phyloP scores from a whole-genome alignment of 2,329 filamentous ascomycete genomes.

The Ophiosphaerella herpotricha region DNA sequence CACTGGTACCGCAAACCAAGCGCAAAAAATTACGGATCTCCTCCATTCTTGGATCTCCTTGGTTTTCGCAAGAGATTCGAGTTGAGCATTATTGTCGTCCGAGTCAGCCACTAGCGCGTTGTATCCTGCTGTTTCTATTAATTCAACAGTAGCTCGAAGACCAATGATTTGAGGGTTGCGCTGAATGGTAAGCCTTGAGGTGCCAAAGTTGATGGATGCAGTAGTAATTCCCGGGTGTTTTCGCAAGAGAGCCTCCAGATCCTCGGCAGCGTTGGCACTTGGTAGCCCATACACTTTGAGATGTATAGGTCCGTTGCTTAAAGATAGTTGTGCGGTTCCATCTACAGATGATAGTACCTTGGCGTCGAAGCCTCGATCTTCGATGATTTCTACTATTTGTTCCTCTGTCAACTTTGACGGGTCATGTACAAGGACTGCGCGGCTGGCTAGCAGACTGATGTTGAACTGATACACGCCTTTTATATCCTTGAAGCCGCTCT shows the following conservation, averaged over 20 bases:
- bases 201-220: constrained; percentile 74
- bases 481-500: constrained; percentile 76
- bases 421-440: constrained; percentile 86
- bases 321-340: constrained; percentile 58
- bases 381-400: constrained; percentile 80
- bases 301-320: constrained; percentile 66
- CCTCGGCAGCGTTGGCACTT: constrained; percentile 71
- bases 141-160: constrained; percentile 79
- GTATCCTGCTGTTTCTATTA: constrained; percentile 79
- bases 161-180: constrained; percentile 75
- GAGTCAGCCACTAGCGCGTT: constrained; percentile 89
- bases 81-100: constrained; percentile 94
- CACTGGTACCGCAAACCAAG: constrained; percentile 85
- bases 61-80: constrained; percentile 94
- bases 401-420: constrained; percentile 70
- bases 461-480: constrained; percentile 87
- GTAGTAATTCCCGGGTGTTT: constrained; percentile 72
- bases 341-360: constrained; percentile 76
- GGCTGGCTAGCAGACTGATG: constrained; percentile 90
- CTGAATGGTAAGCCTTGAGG: constrained; percentile 72
- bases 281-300: constrained; percentile 83
- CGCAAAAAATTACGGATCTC: constrained; percentile 75
- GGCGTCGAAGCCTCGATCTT: constrained; percentile 88
- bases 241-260: constrained; percentile 70
- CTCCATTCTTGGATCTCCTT: constrained; percentile 95